Evolutionary conservation across 2,329 filamentous ascomycete species (phyloP).

Genomic region (Trichoderma sp.): DNA sequence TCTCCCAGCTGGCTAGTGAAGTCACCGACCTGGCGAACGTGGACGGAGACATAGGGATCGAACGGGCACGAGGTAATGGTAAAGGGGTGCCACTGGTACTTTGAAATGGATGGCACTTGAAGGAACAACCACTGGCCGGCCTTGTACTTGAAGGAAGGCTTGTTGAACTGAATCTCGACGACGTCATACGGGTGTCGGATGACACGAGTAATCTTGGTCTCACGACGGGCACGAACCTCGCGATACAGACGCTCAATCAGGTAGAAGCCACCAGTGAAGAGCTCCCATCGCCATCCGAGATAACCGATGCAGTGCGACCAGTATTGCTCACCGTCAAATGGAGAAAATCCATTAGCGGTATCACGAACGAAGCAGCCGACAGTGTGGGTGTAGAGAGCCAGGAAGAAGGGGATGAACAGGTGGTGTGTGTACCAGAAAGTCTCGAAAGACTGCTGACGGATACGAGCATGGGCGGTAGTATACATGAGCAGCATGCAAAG

Average conservation of each 20-base stretch:
- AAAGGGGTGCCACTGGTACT: conserved; percentile 96
- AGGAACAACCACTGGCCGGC: conserved; percentile 97
- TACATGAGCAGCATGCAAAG: conserved; percentile 99
- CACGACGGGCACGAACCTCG: conserved; percentile 78
- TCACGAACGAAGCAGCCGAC: conserved; percentile 96
- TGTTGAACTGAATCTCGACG: conserved; percentile 95
- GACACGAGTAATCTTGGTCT: conserved; percentile 88
- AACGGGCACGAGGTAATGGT: conserved; percentile 98
- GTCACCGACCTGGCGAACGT: conserved; percentile 94
- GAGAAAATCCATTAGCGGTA: conserved; percentile 67
- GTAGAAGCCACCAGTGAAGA: conserved; percentile 82
- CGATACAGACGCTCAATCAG: conserved; percentile 85
- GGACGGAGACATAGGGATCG: conserved; percentile 90
- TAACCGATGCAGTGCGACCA: conserved; percentile 96
- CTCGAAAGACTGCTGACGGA: conserved; percentile 95
- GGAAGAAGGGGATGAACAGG: conserved; percentile 92
- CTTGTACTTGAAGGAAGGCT: conserved; percentile 97
- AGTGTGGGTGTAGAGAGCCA: conserved; percentile 93
- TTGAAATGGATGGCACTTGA: conserved; percentile 84
- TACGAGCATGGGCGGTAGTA: conserved; percentile 88
- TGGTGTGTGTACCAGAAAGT: conserved; percentile 99
- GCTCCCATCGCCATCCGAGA: conserved; percentile 95
- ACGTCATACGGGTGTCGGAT: conserved; percentile 96
- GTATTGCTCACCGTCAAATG: conserved; percentile 77
- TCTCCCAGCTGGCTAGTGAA: conserved; percentile 94